These are phyloP conservation scores for Hypoxylon sp. DNA, from an alignment of 2,329 filamentous ascomycete genomes.

Conservation along the genomic window DNA sequence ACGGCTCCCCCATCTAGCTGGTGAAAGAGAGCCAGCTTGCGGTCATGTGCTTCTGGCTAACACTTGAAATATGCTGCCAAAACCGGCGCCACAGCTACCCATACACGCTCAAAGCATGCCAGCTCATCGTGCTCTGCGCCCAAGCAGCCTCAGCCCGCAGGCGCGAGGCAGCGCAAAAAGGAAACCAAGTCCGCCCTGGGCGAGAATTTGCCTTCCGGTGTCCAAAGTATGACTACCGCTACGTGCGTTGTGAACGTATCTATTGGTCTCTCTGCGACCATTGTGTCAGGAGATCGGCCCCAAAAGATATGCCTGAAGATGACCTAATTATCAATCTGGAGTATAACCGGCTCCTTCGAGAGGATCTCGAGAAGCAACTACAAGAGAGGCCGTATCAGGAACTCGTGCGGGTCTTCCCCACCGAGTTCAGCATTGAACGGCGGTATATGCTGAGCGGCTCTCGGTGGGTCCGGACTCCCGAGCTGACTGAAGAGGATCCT, in stretches of 20 bases:
- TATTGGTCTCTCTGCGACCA: constrained; percentile 22
- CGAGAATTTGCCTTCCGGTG: background rate
- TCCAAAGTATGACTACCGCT: background rate
- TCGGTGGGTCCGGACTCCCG: constrained; percentile 16
- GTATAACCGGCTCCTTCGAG: constrained; percentile 11
- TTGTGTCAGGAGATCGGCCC: background rate
- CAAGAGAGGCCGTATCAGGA: constrained; percentile 14
- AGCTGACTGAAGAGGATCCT: background rate
- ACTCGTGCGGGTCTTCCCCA: constrained; percentile 4
- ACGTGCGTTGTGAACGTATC: constrained; percentile 25
- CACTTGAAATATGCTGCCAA: constrained; percentile 28
- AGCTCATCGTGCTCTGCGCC: constrained; percentile 10
- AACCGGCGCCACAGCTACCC: constrained; percentile 7
- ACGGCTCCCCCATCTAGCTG: background rate
- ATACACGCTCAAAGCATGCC: background rate
- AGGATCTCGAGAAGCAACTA: background rate
- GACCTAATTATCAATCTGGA: background rate
- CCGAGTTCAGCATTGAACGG: constrained; percentile 14
- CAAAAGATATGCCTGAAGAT: background rate
- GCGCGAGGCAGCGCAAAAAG: background rate
- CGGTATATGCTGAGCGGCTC: constrained; percentile 27
- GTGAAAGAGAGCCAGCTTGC: background rate
- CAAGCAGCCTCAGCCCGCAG: background rate
- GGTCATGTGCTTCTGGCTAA: constrained; percentile 16
- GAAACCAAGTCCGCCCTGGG: background rate